Evolutionary conservation across 345 rosid species (phyloP), one percentile per base, ranked within the genome.

Genomic region (Eutrema japonicum): DNA sequence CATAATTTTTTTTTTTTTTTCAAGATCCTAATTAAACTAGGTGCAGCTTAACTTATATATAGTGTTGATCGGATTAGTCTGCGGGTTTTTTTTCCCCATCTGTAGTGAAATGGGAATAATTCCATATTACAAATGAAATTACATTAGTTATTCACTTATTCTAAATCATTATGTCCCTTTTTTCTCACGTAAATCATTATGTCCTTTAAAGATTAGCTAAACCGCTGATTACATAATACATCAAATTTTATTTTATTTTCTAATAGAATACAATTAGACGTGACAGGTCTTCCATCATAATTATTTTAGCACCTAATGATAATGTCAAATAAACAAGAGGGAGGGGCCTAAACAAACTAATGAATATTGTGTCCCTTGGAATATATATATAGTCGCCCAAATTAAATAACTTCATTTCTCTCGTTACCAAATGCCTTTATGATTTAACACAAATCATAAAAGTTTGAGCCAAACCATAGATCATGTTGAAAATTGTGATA

Each of bases 221-320:
- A 66, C 16, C 45, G 67, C 27, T 58, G 62, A 59, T 59, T 68
- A 42, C 42, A 55, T 11, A 16, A 30, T 14, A 42, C 72, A 53
- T 14, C 32, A 45, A 57, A 45, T 3, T 27, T 13, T 1, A 3
- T 4, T 10, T 7, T 18, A 18, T 18, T 1, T 43, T 69, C 6
- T 54, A 36, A 35, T 33, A 54, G 29, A 54, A 63, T 37, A 54
- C 32, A 8, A 14, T 70, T 57, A 56, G 72, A 71, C 62, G 71
- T 70, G 80, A 77, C 71, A 70, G 3, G 61, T 55, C 40, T 49
- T 16, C 18, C 47, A 55, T 38, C 38, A 33, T 56, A 32, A 48
- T 64, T 64, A 64, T 47, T 29, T 55, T 56, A 77, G 67, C 76
- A 65, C 67, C 80, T 71, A 70, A 57, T 56, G 75, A 55, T 47